A percentile compares a stretch with the other conserved stretches of the same genome.
phyloP scores from a whole-genome alignment of 371 early-diverging fungal species.

The Apophysomyces variabilis region DNA sequence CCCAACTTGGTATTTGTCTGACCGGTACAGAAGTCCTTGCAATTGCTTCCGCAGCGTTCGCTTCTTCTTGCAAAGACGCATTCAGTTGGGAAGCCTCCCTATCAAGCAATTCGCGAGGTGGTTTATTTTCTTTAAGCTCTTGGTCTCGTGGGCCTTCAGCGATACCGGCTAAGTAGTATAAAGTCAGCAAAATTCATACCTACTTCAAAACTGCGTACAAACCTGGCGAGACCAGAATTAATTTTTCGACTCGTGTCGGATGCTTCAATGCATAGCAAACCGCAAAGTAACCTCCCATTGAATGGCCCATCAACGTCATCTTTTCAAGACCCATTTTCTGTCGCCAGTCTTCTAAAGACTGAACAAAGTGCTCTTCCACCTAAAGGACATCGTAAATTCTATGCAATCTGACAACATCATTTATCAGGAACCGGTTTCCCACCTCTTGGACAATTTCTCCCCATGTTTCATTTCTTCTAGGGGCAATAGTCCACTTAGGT shows the following conservation, averaged over 20 bases:
- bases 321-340: conserved; percentile 74
- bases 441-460: conserved; percentile 54
- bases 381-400: conserved; percentile 28
- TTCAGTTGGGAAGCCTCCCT: conserved; percentile 40
- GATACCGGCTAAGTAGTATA: conserved; percentile 53
- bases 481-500: conserved; percentile 62
- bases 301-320: conserved; percentile 86
- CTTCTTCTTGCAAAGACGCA: conserved; percentile 35
- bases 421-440: conserved; percentile 7
- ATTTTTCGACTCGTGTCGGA: conserved; percentile 86
- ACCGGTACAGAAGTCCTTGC: conserved; percentile 14
- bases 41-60: conserved; percentile 26
- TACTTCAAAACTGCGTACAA: conserved; percentile 12
- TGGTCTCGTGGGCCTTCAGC: conserved; percentile 51
- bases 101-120: conserved; percentile 36
- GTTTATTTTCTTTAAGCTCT: conserved; percentile 19
- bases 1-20: conserved; percentile 51
- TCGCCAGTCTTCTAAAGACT: conserved; percentile 92
- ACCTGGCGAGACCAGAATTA: conserved; percentile 89
- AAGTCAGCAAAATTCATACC: not conserved
- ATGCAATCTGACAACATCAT: conserved; percentile 21
- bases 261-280: conserved; percentile 86
- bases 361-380: conserved; percentile 89
- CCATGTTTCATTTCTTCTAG: conserved; percentile 42
- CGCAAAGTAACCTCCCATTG: conserved; percentile 89